phyloP scores from a whole-genome alignment of 2,329 filamentous ascomycete species.

The Whalleya microplaca region DNA sequence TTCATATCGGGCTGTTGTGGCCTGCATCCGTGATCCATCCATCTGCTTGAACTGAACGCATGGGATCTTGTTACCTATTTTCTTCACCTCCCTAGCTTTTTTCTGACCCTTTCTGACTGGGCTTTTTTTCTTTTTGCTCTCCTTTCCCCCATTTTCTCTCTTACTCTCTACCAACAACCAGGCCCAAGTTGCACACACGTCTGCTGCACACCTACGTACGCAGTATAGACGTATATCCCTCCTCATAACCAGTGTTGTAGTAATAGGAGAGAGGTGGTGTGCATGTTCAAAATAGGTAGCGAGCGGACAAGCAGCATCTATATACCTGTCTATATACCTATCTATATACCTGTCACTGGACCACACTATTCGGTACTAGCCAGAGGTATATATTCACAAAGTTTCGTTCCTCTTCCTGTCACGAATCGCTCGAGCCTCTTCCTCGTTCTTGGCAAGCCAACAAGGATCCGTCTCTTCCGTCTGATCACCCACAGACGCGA shows the following conservation, averaged over 20 bases:
- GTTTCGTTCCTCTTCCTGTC: constrained; percentile 7
- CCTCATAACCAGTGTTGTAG: constrained; percentile 13
- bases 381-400: neutral
- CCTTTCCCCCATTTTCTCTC: constrained; percentile 17
- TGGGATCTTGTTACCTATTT: neutral
- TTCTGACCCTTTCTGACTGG: no score
- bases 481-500: constrained; percentile 26
- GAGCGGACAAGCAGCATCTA: no score
- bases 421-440: constrained; percentile 22
- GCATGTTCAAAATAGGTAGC: constrained; percentile 15
- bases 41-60: neutral
- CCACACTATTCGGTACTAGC: no score
- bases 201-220: no score
- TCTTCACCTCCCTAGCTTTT: no score
- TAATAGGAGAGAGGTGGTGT: constrained; percentile 6
- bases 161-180: neutral
- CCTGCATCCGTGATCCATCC: neutral
- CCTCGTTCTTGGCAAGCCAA: constrained; percentile 14
- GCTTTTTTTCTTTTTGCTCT: constrained; percentile 2
- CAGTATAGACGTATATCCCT: neutral
- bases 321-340: constrained; percentile 23
- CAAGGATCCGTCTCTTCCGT: constrained; percentile 20
- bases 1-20: neutral
- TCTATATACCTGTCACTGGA: constrained; percentile 19
- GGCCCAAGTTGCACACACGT: neutral